Conservation (phyloP, 306 rosid species). For the Vigna unguiculata region DNA sequence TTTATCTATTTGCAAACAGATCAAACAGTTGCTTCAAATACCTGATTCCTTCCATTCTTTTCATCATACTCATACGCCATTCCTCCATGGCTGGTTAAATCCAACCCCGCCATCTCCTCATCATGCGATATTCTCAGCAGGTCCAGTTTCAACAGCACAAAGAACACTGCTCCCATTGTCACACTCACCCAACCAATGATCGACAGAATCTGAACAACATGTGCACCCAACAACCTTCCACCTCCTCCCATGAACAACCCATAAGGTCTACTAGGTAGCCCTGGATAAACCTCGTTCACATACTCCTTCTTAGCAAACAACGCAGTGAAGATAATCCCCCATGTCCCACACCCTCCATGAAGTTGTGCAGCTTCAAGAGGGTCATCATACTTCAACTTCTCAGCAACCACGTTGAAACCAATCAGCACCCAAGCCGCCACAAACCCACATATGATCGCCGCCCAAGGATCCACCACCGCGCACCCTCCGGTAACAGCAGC, state of each 20-base stretch:
- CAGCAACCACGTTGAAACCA: conserved; percentile 58
- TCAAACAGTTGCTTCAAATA: conserved; percentile 27
- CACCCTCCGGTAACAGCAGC: conserved; percentile 70
- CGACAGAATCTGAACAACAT: conserved; percentile 53
- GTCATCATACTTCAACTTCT: conserved; percentile 59
- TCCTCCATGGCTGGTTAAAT: conserved; percentile 66
- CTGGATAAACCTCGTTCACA: conserved; percentile 57
- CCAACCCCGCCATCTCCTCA: conserved; percentile 69
- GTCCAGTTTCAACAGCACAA: conserved; percentile 53
- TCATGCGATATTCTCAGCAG: conserved; percentile 56
- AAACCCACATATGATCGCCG: conserved; percentile 70
- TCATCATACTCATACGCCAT: conserved; percentile 57
- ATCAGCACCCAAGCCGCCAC: conserved; percentile 66
- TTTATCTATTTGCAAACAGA: background rate
- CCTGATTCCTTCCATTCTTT: background rate
- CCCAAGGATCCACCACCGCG: conserved; percentile 72
- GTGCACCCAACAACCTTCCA: conserved; percentile 57
- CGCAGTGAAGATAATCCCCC: conserved; percentile 68
- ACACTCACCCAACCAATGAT: conserved; percentile 56
- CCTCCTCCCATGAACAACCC: conserved; percentile 70
- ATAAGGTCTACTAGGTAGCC: conserved; percentile 52
- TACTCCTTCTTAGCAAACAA: conserved; percentile 58
- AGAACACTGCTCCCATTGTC: conserved; percentile 66
- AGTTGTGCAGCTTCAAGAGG: conserved; percentile 71
- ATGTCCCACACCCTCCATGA: conserved; percentile 69